These are phyloP conservation scores for Solanum ossicruentum DNA, from an alignment of 257 asterid genomes.

Conservation along the genomic window DNA sequence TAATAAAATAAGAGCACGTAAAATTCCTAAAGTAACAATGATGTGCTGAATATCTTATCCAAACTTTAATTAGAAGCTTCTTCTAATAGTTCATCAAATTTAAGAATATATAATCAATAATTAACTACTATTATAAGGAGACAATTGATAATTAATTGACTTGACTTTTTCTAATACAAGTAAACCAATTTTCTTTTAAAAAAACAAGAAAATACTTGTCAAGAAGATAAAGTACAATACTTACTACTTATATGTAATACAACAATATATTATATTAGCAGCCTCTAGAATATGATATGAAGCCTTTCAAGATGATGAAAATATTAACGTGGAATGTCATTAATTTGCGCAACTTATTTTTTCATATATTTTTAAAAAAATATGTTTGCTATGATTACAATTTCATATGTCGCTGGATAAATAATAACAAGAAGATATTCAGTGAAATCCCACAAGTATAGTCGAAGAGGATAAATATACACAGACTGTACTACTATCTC, in stretches of 20 bases:
- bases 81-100: not conserved
- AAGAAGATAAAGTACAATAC: not conserved
- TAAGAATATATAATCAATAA: not conserved
- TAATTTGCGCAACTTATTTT: not conserved
- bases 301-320: not conserved
- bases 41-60: not conserved
- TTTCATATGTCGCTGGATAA: not conserved
- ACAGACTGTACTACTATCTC: too few species aligned
- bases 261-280: not conserved
- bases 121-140: not conserved
- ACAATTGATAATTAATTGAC: not conserved
- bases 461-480: too few species aligned
- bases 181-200: not conserved
- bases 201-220: not conserved
- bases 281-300: not conserved
- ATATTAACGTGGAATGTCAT: not conserved
- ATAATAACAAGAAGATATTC: too few species aligned
- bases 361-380: not conserved
- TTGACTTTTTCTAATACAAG: not conserved
- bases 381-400: not conserved
- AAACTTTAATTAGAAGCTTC: not conserved
- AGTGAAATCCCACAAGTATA: too few species aligned
- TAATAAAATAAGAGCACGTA: too few species aligned
- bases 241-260: not conserved
- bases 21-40: too few species aligned